phyloP scores from a whole-genome alignment of 768 basidiomycete genomes.

The Harrya chromipes region DNA sequence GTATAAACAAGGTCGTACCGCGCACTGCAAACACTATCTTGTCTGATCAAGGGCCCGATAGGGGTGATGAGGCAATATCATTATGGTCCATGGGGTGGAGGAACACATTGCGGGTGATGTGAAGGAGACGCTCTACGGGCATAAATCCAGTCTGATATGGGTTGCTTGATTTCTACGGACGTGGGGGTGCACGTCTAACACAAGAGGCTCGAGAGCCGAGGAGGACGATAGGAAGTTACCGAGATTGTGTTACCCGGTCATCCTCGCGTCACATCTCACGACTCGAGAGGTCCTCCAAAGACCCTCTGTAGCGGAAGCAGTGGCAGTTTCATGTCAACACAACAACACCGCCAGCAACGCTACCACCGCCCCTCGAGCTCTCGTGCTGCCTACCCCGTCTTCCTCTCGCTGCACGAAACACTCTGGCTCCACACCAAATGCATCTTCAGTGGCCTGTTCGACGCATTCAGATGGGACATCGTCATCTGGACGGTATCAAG shows the following conservation, averaged over 20 bases:
- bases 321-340: conserved; percentile 24
- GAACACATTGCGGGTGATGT: not conserved
- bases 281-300: not conserved
- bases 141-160: not conserved
- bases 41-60: no score
- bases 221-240: conserved; percentile 9
- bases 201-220: conserved; percentile 8
- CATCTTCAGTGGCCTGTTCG: conserved; percentile 56
- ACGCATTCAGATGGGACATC: conserved; percentile 71
- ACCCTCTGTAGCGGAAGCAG: not conserved
- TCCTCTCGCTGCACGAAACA: conserved; percentile 63
- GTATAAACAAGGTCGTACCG: conserved; percentile 5
- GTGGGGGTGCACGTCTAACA: not conserved
- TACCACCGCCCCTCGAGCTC: conserved; percentile 30
- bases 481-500: conserved; percentile 56
- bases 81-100: conserved; percentile 1
- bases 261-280: not conserved
- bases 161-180: not conserved
- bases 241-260: conserved; percentile 14
- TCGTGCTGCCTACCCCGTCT: conserved; percentile 61
- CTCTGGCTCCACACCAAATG: conserved; percentile 57
- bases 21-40: no score
- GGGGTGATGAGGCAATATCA: not conserved
- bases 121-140: not conserved
- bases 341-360: conserved; percentile 8